Evolutionary conservation across 2,329 filamentous ascomycete genomes (phyloP), one percentile per base, ranked within the genome.

Genomic region (Harringtonia aguacate): DNA sequence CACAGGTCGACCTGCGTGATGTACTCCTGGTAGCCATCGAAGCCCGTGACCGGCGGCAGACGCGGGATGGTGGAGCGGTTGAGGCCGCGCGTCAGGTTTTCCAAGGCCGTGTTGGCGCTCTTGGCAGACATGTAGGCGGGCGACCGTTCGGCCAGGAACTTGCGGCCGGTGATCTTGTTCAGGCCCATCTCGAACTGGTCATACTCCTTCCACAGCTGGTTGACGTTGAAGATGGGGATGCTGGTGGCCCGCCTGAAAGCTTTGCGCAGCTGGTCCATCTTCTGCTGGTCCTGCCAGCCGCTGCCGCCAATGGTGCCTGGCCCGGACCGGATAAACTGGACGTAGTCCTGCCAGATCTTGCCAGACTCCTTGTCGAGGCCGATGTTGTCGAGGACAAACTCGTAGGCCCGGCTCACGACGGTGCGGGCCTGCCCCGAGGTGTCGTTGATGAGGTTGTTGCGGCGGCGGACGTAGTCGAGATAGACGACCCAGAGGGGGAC

Each of bases 231-330:
- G 50, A 87, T 94, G 5, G 94, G 94, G 33, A 95, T 78, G 52
- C 79, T 81, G 46, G 95, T 86, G 14, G 90, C 90, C 43, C 83
- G 83, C 56, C 95, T 89, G 60, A 95, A 98, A 1, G 86, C 85
- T 60, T 94, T 94, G 47, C 92, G 82, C 41, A 98, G 66, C 53
- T 85, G 72, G 55, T 98, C 92, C 84, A 95, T 94, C 70, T 98
- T 98, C 59, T 97, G 92, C 64, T 90, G 85, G 58, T 97, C 92
- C 62, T 97, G 89, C 94, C 92, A 98, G 46, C 78, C 81, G 46
- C 73, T 81, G 36, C 90, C 92, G 22, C 89, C 90, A 46, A 92
- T 77, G 46, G 79, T 79, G 7, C 92, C 92, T 1, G 92, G 92
- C 0, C 84, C 86, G 33, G 79, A 85, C 58, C 88, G 89, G 61